phyloP scores from a whole-genome alignment of 345 rosid genomes.

The Melastoma malabathricum region DNA sequence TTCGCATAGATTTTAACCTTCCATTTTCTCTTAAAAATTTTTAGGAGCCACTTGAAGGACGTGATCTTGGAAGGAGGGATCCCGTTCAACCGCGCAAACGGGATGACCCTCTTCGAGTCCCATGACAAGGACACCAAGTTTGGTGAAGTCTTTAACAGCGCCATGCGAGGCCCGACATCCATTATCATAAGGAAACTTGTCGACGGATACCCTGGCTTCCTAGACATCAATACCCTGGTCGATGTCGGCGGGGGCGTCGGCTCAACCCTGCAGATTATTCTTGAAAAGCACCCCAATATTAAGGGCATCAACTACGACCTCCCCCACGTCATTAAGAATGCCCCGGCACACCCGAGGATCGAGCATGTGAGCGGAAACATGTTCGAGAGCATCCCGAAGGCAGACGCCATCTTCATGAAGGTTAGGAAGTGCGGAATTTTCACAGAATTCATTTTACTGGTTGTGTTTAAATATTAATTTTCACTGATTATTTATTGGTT shows the following conservation, averaged over 20 bases:
- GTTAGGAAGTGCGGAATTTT: no score
- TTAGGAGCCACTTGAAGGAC: constrained; percentile 19
- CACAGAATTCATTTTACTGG: no score
- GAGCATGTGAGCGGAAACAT: no score
- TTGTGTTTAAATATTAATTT: no score
- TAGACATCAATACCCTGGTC: constrained; percentile 9
- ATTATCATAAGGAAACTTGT: constrained; percentile 14
- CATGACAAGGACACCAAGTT: constrained; percentile 16
- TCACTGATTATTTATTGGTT: background rate
- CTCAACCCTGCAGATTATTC: constrained; percentile 7
- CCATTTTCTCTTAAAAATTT: background rate
- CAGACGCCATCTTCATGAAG: no score
- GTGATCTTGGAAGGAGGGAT: constrained; percentile 18
- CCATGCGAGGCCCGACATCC: constrained; percentile 12
- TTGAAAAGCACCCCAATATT: constrained; percentile 15
- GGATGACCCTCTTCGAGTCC: constrained; percentile 13
- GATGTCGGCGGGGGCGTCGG: constrained; percentile 26
- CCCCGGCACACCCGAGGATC: constrained; percentile 10
- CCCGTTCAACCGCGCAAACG: constrained; percentile 15
- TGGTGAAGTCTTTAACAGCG: constrained; percentile 13
- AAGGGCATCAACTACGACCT: constrained; percentile 21
- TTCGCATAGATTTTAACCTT: background rate
- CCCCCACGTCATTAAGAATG: constrained; percentile 17
- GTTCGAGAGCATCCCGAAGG: no score
- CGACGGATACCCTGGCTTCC: constrained; percentile 15